phyloP scores from a whole-genome alignment of 2,329 filamentous ascomycete genomes.

The Falciphora oryzae region DNA sequence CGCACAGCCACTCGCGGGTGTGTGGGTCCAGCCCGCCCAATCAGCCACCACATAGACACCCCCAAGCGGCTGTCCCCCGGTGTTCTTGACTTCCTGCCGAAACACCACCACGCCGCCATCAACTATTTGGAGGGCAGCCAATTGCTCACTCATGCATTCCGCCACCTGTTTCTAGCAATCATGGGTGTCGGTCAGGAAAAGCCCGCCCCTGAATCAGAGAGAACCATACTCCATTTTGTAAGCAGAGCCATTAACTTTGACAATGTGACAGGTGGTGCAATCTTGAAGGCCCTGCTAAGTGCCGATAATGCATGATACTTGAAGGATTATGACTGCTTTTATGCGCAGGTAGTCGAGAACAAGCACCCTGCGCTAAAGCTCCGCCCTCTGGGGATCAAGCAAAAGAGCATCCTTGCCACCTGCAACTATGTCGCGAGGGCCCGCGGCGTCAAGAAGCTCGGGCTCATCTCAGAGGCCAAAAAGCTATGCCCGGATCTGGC shows the following conservation, averaged over 20 bases:
- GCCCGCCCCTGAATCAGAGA: slow-evolving; percentile 37
- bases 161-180: too few relatives aligned
- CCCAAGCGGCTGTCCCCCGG: too few relatives aligned
- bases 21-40: too few relatives aligned
- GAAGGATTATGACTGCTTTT: slow-evolving; percentile 86
- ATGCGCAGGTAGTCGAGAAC: slow-evolving; percentile 83
- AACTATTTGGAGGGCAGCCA: too few relatives aligned
- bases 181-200: too few relatives aligned
- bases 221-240: slow-evolving; percentile 80
- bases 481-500: slow-evolving; percentile 76
- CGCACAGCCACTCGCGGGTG: too few relatives aligned
- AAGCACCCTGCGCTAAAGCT: slow-evolving; percentile 67
- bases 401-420: slow-evolving; percentile 89
- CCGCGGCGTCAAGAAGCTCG: slow-evolving; percentile 71
- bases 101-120: too few relatives aligned
- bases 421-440: slow-evolving; percentile 89
- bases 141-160: too few relatives aligned
- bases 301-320: slow-evolving; percentile 11
- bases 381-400: slow-evolving; percentile 75
- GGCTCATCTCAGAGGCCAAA: slow-evolving; percentile 77
- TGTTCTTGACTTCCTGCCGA: too few relatives aligned
- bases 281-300: background rate
- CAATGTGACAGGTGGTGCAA: background rate
- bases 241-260: slow-evolving; percentile 19
- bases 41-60: too few relatives aligned